These are phyloP conservation scores for Lipomyces kockii DNA, from an alignment of 805 yeast genomes.

Conservation along the genomic window DNA sequence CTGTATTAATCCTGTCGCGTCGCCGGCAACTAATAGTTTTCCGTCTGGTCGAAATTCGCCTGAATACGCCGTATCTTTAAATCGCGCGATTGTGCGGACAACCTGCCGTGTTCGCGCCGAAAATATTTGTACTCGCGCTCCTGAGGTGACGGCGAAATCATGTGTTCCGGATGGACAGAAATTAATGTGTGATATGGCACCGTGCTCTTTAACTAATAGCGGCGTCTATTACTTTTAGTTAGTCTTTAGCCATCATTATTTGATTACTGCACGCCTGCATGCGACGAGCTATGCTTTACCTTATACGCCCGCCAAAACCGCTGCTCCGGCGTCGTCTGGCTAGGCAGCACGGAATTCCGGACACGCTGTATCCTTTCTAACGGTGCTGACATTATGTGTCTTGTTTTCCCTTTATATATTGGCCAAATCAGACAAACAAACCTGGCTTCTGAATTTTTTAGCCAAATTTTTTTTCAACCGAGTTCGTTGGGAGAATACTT, in stretches of 20 bases:
- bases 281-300: slow-evolving; percentile 9
- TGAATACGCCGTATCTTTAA: slow-evolving; percentile 88
- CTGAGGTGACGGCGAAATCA: slow-evolving; percentile 91
- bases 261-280: not conserved
- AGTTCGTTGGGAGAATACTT: not conserved
- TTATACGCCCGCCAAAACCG: slow-evolving; percentile 89
- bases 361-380: slow-evolving; percentile 67
- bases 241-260: not conserved
- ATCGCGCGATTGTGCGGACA: slow-evolving; percentile 78
- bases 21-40: slow-evolving; percentile 88
- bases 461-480: not conserved
- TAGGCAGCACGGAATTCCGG: slow-evolving; percentile 77
- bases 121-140: slow-evolving; percentile 89
- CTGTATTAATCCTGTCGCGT: slow-evolving; percentile 91
- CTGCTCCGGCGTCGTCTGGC: slow-evolving; percentile 88
- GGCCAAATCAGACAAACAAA: not conserved
- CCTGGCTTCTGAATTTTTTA: not conserved
- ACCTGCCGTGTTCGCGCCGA: slow-evolving; percentile 95
- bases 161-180: slow-evolving; percentile 86
- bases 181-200: slow-evolving; percentile 83
- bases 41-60: slow-evolving; percentile 95
- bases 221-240: slow-evolving; percentile 54
- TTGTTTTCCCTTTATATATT: not conserved
- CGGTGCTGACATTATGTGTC: slow-evolving; percentile 67
- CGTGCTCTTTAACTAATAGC: slow-evolving; percentile 89